Evolutionary conservation across 345 rosid species (phyloP).

Genomic region (Nephelium lappaceum): DNA sequence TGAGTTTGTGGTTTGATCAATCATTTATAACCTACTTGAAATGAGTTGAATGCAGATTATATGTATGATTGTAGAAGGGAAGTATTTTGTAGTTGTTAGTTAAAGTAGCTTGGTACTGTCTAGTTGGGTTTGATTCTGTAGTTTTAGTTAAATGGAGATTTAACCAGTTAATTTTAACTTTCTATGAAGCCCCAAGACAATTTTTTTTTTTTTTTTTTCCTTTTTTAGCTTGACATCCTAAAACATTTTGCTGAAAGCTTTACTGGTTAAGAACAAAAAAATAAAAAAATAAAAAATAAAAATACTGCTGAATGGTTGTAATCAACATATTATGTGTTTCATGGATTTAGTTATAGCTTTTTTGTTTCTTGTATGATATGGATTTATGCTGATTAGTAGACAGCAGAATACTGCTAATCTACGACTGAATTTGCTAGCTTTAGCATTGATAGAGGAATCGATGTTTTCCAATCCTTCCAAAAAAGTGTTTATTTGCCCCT

Average conservation of each 20-base stretch:
- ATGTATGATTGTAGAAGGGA: background rate
- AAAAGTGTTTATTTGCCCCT: background rate
- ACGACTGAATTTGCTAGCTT: background rate
- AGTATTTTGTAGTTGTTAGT: background rate
- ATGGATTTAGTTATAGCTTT: background rate
- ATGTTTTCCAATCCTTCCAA: background rate
- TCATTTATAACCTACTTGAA: slow-evolving; percentile 1
- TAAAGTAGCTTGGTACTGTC: background rate
- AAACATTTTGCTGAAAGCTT: background rate
- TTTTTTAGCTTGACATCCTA: background rate
- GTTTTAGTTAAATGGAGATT: background rate
- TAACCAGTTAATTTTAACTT: background rate
- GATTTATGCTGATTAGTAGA: background rate
- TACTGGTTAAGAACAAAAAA: background rate
- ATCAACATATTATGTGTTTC: background rate
- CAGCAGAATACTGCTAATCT: background rate
- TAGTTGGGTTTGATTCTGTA: background rate
- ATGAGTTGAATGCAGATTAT: background rate
- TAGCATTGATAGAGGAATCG: background rate
- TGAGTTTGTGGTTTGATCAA: background rate
- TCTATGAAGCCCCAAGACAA: background rate
- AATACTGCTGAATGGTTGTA: background rate
- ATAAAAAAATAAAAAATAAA: background rate
- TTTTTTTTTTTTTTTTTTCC: no score
- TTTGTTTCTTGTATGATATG: background rate